Percentiles rank a stretch among this genome's conserved stretches.
Conservation (phyloP, 148 eudicot genomes). For the Vaccinium darrowii region DNA sequence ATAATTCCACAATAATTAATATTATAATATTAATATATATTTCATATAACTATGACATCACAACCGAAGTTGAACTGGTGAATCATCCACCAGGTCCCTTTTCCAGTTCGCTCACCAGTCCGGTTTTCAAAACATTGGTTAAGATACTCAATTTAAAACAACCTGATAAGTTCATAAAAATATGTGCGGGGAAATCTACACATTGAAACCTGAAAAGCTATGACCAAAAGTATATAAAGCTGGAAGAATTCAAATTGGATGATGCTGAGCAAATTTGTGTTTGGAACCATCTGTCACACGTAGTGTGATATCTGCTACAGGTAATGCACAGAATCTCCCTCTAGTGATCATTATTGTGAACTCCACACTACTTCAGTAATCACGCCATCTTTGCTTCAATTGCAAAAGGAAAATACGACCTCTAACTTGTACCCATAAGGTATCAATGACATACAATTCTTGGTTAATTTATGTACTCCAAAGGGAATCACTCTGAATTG, state of each 20-base stretch:
- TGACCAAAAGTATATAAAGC: not conserved
- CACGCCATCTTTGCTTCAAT: not conserved
- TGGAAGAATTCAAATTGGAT: not conserved
- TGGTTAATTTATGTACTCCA: not conserved
- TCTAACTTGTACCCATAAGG: slow-evolving; percentile 1
- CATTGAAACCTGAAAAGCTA: not conserved
- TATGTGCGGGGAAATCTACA: not conserved
- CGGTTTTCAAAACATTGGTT: too few relatives aligned
- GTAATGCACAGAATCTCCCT: not conserved
- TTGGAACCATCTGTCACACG: not conserved
- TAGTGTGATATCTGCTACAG: not conserved
- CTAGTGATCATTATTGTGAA: not conserved
- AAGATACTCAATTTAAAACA: not conserved
- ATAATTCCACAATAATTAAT: too few relatives aligned
- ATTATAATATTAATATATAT: too few relatives aligned
- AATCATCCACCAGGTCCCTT: too few relatives aligned
- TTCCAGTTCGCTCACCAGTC: too few relatives aligned
- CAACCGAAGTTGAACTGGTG: too few relatives aligned
- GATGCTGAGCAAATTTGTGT: not conserved
- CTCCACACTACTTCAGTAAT: not conserved
- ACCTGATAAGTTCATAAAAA: not conserved
- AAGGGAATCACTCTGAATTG: not conserved
- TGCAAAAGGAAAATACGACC: not conserved
- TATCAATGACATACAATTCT: not conserved
- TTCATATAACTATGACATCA: too few relatives aligned